These are phyloP conservation scores for Trichoderma reesei DNA, from an alignment of 495 filamentous ascomycete genomes.

Conservation along the genomic window DNA sequence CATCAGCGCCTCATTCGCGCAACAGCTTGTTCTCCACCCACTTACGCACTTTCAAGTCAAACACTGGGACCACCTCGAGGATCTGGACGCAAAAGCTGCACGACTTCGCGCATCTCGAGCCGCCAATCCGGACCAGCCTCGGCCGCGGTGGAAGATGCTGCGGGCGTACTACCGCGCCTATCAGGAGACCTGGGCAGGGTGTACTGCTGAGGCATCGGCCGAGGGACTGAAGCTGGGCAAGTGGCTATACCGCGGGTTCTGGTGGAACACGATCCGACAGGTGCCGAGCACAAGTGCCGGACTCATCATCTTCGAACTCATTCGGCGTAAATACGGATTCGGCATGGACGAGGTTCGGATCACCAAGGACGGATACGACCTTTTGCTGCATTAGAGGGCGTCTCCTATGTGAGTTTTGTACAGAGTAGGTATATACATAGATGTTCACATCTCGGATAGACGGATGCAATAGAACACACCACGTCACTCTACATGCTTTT, in stretches of 20 bases:
- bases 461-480: background rate
- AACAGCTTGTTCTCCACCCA: slow-evolving; percentile 74
- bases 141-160: slow-evolving; percentile 42
- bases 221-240: slow-evolving; percentile 51
- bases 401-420: background rate
- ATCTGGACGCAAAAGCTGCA: slow-evolving; percentile 53
- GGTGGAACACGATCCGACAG: slow-evolving; percentile 64
- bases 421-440: no score
- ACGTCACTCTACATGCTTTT: background rate
- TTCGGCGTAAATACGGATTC: slow-evolving; percentile 67
- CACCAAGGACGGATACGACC: slow-evolving; percentile 59
- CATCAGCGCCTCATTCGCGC: slow-evolving; percentile 60
- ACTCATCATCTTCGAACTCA: slow-evolving; percentile 80
- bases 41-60: slow-evolving; percentile 62
- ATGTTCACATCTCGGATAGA: background rate
- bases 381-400: slow-evolving; percentile 44
- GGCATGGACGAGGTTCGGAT: slow-evolving; percentile 52
- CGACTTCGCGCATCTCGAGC: slow-evolving; percentile 26
- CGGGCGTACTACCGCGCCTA: slow-evolving; percentile 66
- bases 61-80: slow-evolving; percentile 71
- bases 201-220: slow-evolving; percentile 48
- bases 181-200: slow-evolving; percentile 62
- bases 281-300: slow-evolving; percentile 85
- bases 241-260: slow-evolving; percentile 73
- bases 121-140: slow-evolving; percentile 20